Percentiles rank a stretch among this genome's conserved stretches.
phyloP scores from a whole-genome alignment of 306 rosid genomes.

The Prosopis cineraria region DNA sequence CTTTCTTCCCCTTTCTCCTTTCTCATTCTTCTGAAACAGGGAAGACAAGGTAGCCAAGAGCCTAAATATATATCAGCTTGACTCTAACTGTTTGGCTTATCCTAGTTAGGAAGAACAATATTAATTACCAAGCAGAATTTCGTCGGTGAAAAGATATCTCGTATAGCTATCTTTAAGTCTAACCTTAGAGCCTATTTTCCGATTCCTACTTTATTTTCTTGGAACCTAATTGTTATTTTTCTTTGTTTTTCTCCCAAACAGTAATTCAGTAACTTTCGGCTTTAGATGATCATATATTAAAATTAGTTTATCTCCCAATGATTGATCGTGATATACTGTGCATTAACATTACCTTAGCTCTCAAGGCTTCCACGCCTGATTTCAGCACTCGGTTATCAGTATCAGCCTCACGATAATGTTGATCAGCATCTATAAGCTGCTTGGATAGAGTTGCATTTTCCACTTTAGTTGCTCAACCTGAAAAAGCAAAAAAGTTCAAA shows the following conservation, averaged over 20 bases:
- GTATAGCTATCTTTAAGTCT: not conserved
- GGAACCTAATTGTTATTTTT: not conserved
- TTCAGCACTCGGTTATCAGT: slow-evolving; percentile 77
- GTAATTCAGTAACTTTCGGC: not conserved
- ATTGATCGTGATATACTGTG: not conserved
- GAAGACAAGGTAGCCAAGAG: not conserved
- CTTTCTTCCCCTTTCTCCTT: not conserved
- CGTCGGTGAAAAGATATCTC: too few species aligned
- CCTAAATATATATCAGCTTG: not conserved
- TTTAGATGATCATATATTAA: not conserved
- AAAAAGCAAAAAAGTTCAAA: not conserved
- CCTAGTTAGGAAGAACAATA: not conserved
- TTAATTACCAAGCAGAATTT: not conserved
- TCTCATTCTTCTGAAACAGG: not conserved
- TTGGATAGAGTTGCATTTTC: slow-evolving; percentile 63
- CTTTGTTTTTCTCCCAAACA: not conserved
- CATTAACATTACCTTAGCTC: slow-evolving; percentile 78
- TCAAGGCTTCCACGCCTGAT: slow-evolving; percentile 88
- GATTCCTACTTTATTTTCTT: not conserved
- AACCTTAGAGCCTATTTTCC: not conserved
- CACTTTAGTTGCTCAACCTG: slow-evolving; percentile 71
- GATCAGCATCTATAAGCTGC: slow-evolving; percentile 63
- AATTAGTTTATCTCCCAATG: not conserved
- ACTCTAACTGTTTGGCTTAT: not conserved
- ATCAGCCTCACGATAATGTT: slow-evolving; percentile 75